Evolutionary conservation across 768 basidiomycete genomes (phyloP), one percentile per base, ranked within the genome.

Genomic region (Omphalotus guepiniiformis): DNA sequence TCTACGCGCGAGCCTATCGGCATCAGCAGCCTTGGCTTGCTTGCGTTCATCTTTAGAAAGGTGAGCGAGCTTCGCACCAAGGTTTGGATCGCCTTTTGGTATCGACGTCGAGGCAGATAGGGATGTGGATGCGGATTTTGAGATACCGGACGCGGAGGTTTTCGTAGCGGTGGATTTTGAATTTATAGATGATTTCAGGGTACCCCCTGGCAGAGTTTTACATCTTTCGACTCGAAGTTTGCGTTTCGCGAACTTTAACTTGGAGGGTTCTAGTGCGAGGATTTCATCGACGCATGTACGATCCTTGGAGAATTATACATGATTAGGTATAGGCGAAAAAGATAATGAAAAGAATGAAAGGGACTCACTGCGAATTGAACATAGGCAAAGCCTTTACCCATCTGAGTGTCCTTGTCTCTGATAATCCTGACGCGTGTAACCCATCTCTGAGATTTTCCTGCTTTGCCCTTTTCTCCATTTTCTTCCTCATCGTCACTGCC

Each of bases 331-430:
- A 39, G 34, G 21, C 39, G 27, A 48, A 23, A 16, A 27, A 1
- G n/a, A 19, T 26, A 1, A 39, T 51, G 52, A 37, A 39, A n/a
- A 21, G 41, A 11, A 22, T 27, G 29, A 23, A 29, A 11, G 16
- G 39, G 21, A 73, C 85, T 51, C 63, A 95, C 95, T 47, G 71
- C 63, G 53, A 97, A 90, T 56, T 92, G 84, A 16, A 98, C 83
- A 58, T 97, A 96, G 8, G 88, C 92, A 62, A 97, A 94, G 4
- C 94, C 94, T 67, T 95, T 96, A 11, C 94, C 95, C 12, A 97
- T 77, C 55, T 93, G 92, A 1, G 92, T 96, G 49, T 88, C 91
- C 55, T 81, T 82, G 63, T 98, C 95, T 39, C 90, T 77, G 42
- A 96, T 76, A 55, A 96, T 82, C 35, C 95, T 78, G n/a, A 96